phyloP scores from a whole-genome alignment of 345 rosid genomes.

The Draba incana region DNA sequence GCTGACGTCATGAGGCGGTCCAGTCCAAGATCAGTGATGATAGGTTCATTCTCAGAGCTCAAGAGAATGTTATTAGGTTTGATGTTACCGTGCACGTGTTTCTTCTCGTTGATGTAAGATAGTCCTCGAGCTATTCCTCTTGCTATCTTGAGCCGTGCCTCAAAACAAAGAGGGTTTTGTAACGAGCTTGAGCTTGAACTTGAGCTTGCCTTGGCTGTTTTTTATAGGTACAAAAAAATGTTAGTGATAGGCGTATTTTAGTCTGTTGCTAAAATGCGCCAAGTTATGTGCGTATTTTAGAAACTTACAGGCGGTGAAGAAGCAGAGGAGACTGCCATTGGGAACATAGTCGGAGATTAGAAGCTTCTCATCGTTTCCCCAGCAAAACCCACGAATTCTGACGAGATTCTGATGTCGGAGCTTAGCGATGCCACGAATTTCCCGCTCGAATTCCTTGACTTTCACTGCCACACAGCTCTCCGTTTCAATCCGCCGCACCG shows the following conservation, averaged over 20 bases:
- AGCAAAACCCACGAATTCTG: constrained; percentile 70
- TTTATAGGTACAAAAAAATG: neutral
- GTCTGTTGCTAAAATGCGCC: neutral
- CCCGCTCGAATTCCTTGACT: constrained; percentile 73
- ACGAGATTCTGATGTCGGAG: constrained; percentile 79
- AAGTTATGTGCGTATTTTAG: neutral
- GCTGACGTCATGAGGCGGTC: constrained; percentile 47
- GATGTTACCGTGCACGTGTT: constrained; percentile 76
- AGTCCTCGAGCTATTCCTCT: constrained; percentile 80
- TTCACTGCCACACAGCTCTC: constrained; percentile 53
- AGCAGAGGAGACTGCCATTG: constrained; percentile 73
- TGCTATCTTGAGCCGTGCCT: constrained; percentile 73
- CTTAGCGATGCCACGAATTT: constrained; percentile 63
- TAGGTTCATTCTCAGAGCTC: constrained; percentile 60
- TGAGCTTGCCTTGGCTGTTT: constrained; percentile 45
- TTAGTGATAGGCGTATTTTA: constrained; percentile 7
- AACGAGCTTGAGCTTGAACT: constrained; percentile 51
- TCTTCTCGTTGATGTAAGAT: constrained; percentile 78
- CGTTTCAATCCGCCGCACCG: constrained; percentile 82
- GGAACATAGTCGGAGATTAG: constrained; percentile 69
- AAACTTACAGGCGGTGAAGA: constrained; percentile 59
- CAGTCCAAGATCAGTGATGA: constrained; percentile 73
- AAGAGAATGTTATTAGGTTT: constrained; percentile 81
- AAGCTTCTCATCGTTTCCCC: constrained; percentile 93
- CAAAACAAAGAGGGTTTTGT: constrained; percentile 54